Evolutionary conservation across 1,139 yeast species (phyloP).

Genomic region (Pichia cactophila): DNA sequence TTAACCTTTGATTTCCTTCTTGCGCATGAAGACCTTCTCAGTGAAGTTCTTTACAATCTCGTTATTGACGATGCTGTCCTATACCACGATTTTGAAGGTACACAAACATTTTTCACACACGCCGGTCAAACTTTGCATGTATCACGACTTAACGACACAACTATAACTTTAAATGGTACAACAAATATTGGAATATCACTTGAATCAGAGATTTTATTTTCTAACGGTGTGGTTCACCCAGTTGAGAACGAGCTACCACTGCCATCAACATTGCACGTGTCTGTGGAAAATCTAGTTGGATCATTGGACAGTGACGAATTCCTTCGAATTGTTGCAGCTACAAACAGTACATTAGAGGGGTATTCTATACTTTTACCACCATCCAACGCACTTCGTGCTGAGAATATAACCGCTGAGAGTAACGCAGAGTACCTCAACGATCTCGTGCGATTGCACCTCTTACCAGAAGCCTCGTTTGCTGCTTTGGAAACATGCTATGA

Average conservation of each 20-base stretch:
- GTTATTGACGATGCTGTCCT: conserved; percentile 51
- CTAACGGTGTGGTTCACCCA: conserved; percentile 82
- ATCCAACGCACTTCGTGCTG: conserved; percentile 44
- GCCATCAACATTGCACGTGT: conserved; percentile 50
- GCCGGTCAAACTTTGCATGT: conserved; percentile 32
- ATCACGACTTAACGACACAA: conserved; percentile 4
- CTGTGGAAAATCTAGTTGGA: conserved; percentile 49
- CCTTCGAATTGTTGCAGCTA: conserved; percentile 38
- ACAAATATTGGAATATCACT: conserved; percentile 16
- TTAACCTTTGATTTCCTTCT: conserved; percentile 55
- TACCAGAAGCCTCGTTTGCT: conserved; percentile 45
- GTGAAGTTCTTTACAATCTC: conserved; percentile 45
- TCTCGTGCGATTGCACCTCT: conserved; percentile 60
- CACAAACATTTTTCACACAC: conserved; percentile 30
- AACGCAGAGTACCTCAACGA: conserved; percentile 39
- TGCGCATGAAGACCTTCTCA: conserved; percentile 43
- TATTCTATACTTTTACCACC: conserved; percentile 76
- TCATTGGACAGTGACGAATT: conserved; percentile 42
- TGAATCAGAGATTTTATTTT: conserved; percentile 63
- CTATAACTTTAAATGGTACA: conserved; percentile 25
- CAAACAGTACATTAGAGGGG: conserved; percentile 27
- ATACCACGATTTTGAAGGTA: conserved; percentile 53
- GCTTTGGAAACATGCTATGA: conserved; percentile 36
- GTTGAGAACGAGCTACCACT: conserved; percentile 43
- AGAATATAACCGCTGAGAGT: conserved; percentile 42